Conservation (phyloP, 371 early-diverging fungal genomes). For the Batrachochytrium dendrobatidis region DNA sequence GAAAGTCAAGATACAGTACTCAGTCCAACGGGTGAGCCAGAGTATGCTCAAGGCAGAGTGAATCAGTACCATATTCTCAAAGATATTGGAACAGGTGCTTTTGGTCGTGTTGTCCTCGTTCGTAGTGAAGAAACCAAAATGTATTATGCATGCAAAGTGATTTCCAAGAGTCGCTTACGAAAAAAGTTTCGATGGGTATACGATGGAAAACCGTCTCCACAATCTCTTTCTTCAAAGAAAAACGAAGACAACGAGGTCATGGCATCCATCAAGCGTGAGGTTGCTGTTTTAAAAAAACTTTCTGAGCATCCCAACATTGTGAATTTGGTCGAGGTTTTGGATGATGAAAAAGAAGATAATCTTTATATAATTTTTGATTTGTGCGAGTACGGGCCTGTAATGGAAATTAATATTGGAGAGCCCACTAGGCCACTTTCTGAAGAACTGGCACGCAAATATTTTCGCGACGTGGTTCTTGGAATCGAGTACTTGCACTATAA, state of each 20-base stretch:
- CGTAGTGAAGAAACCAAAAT: conserved; percentile 23
- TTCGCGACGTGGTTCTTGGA: conserved; percentile 47
- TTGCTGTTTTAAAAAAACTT: conserved; percentile 50
- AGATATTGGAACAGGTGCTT: conserved; percentile 46
- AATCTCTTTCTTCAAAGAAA: background rate
- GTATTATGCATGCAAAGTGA: conserved; percentile 49
- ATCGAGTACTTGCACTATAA: conserved; percentile 48
- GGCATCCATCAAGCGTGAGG: conserved; percentile 35
- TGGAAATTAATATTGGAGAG: conserved; percentile 30
- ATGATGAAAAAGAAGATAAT: conserved; percentile 48
- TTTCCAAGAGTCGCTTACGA: conserved; percentile 40
- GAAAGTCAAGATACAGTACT: conserved; percentile 18
- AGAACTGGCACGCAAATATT: conserved; percentile 37
- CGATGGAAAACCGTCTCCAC: background rate
- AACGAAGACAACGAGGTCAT: conserved; percentile 10
- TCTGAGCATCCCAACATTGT: conserved; percentile 49
- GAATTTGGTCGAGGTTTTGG: conserved; percentile 45
- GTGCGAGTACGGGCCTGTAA: conserved; percentile 47
- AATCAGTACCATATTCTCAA: conserved; percentile 47
- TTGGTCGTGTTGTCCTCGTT: conserved; percentile 39
- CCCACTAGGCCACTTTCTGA: conserved; percentile 34
- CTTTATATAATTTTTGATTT: conserved; percentile 57
- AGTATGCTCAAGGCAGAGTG: conserved; percentile 38
- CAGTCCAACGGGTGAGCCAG: conserved; percentile 17
- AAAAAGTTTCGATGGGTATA: conserved; percentile 37